Evolutionary conservation across 1,284 basidiomycete genomes (phyloP).

Genomic region (Moesziomyces aphidis): DNA sequence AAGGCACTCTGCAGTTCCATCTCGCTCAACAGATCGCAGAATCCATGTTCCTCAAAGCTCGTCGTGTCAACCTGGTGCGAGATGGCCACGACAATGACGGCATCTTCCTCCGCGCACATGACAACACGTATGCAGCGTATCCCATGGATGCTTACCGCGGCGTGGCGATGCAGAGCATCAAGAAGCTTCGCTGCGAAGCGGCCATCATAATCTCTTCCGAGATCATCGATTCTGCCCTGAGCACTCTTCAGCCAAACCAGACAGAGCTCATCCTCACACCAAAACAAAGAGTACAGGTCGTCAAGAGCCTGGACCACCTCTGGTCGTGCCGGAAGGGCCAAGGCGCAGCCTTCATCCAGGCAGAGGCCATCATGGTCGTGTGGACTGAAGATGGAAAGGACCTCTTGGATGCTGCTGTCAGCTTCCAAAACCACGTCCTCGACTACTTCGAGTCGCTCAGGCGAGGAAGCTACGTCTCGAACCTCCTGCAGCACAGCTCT

Average conservation of each 20-base stretch:
- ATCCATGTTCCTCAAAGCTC: slow-evolving; percentile 31
- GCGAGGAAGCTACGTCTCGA: slow-evolving; percentile 15
- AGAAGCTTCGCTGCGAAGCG: slow-evolving; percentile 73
- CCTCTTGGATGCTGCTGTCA: slow-evolving; percentile 23
- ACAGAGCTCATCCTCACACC: slow-evolving; percentile 46
- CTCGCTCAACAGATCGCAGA: slow-evolving; percentile 31
- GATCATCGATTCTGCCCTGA: slow-evolving; percentile 81
- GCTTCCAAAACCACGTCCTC: slow-evolving; percentile 31
- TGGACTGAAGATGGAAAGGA: slow-evolving; percentile 79
- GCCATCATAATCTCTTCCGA: slow-evolving; percentile 82
- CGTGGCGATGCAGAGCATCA: slow-evolving; percentile 74
- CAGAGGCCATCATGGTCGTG: slow-evolving; percentile 78
- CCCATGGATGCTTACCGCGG: slow-evolving; percentile 68
- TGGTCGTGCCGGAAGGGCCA: slow-evolving; percentile 82
- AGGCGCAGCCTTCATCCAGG: slow-evolving; percentile 83
- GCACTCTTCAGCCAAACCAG: slow-evolving; percentile 60
- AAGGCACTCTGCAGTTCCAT: slow-evolving; percentile 25
- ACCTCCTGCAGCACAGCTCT: slow-evolving; percentile 16
- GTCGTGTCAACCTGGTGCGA: slow-evolving; percentile 27
- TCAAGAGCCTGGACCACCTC: slow-evolving; percentile 74
- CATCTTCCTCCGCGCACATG: slow-evolving; percentile 32
- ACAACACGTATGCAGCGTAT: slow-evolving; percentile 24
- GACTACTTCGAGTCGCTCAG: slow-evolving; percentile 33
- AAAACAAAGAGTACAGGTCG: slow-evolving; percentile 42
- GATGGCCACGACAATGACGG: slow-evolving; percentile 19